A percentile compares a stretch with the other conserved stretches of the same genome.
Conservation (phyloP, 2,329 filamentous ascomycete species). For the Daldinia sp. region DNA sequence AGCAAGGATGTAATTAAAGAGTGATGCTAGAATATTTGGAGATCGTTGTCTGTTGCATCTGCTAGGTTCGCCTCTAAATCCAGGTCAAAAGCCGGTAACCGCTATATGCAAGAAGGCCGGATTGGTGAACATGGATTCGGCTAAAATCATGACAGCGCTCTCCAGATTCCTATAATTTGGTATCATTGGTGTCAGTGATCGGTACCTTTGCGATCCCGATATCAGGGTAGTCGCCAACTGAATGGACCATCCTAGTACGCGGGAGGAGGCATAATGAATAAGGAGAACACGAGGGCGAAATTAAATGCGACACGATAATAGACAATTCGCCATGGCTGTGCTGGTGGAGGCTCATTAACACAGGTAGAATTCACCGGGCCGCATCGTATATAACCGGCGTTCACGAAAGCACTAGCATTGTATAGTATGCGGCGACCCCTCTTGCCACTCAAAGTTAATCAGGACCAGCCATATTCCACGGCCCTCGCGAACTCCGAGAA, state of each 20-base stretch:
- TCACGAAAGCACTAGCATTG: background rate
- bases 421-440: slow-evolving; percentile 5
- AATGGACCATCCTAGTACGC: background rate
- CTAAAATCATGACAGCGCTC: background rate
- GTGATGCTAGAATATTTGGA: background rate
- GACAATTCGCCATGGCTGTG: background rate
- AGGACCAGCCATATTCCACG: background rate
- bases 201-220: background rate
- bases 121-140: background rate
- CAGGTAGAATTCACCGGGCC: slow-evolving; percentile 17
- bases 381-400: slow-evolving; percentile 30
- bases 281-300: background rate
- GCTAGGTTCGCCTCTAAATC: background rate
- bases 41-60: background rate
- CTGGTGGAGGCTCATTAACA: slow-evolving; percentile 4
- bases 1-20: background rate
- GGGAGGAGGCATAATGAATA: background rate
- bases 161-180: background rate
- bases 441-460: slow-evolving; percentile 3
- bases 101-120: background rate
- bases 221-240: background rate
- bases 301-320: slow-evolving; percentile 7
- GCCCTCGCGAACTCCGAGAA: background rate
- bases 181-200: background rate
- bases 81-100: background rate